Evolutionary conservation across 78 protist species (phyloP), one percentile per base, ranked within the genome.

Genomic region (Dictyostelium brefeldianum): DNA sequence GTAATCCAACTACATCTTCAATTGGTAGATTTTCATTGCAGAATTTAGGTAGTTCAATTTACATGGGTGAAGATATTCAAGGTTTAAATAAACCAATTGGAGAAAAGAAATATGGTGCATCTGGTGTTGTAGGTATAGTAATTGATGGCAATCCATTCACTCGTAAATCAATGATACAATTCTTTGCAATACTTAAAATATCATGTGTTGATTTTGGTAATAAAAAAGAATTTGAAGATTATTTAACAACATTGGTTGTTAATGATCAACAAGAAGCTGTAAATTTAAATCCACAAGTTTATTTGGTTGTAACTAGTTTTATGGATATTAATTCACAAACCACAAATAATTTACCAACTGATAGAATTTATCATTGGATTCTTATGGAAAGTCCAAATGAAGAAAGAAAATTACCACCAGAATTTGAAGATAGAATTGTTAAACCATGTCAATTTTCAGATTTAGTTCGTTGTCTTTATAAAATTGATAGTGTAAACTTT

Each of bases 401-500:
- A 78, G 83, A 78, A 48, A 54, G 79, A 73, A 62, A 54, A 54
- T 29, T 59, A 29, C 36, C 56, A 2, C 10, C 53, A 9, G 82
- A 53, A 14, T 84, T 59, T 53, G 80, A 84, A 43, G 20, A 57
- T 47, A 46, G 54, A 5, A 57, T 84, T n/a, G 53, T 48, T 48
- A 84, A 84, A 59, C 92, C 92, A 17, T 75, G 82, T 62, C 67
- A 67, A 27, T 84, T 84, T 27, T n/a, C 81, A 4, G 92, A 84
- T 47, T 74, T 84, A 0, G 82, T 84, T 8, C 17, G 54, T n/a
- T 74, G 81, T 74, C 74, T 84, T 0, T 84, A 57, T 18, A 20
- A 57, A 25, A 78, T 83, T 65, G 69, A 83, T n/a, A 50, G 31
- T 51, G 20, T 50, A 1, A 77, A 50, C 18, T 77, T 50, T 17